Evolutionary conservation across 441 rosid genomes (phyloP), one percentile per base, ranked within the genome.

Genomic region (Pelargonium fulgidum): DNA sequence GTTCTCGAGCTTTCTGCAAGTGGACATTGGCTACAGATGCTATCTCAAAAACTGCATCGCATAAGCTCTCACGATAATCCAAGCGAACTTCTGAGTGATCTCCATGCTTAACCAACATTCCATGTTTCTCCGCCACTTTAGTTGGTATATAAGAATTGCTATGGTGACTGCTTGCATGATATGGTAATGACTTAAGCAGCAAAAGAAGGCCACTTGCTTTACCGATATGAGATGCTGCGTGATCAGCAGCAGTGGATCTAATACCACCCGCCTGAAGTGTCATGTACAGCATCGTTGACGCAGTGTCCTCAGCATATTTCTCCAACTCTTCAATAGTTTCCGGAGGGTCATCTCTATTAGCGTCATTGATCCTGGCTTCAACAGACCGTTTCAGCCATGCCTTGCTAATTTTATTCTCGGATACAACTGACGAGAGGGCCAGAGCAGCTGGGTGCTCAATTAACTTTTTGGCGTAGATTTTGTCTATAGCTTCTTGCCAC

Each of bases 401-500:
- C 73, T 85, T 90, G 72, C 81, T 85, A 33, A 90, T 80, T 80
- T 75, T 86, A 71, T 81, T 81, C 72, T 89, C 91, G 10, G 90
- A 80, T 36, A 90, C 68, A 1, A 90, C 84, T 6, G 96, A 84
- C 3, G 93, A 84, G 10, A 92, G 87, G 59, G 96, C 96, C 14
- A 73, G 84, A n/a, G 96, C 97, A 11, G 85, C 73, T 50, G 97
- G 97, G 73, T 90, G 93, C 81, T 87, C 87, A 1, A 92, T 81
- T 42, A 76, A 62, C 68, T 90, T 85, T 12, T 81, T 81, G 65
- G 81, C 73, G 69, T 87, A 92, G 66, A 92, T 85, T 81, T 89
- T 92, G 75, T 90, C 97, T 42, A 92, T 83, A 52, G 86, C 88
- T 72, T 92, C 96, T 84, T 87, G 85, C 98, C 97, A 87, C 98